Evolutionary conservation across 1,139 yeast genomes (phyloP), one percentile per base, ranked within the genome.

Genomic region (Candida frijolesensis): DNA sequence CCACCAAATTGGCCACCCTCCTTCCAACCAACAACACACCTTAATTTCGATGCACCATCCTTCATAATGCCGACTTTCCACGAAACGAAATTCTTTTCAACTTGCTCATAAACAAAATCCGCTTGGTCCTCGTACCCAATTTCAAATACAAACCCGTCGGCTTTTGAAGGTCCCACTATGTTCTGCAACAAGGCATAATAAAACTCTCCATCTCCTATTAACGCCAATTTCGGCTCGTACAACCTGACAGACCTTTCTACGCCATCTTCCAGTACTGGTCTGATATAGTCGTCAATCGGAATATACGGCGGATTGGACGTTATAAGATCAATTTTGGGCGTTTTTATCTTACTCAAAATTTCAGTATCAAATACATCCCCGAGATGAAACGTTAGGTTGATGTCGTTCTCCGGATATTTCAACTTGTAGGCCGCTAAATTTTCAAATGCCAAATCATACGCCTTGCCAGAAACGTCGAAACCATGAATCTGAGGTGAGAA

Each of bases 221-320:
- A 70, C 0, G 99, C 99, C 35, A 82, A 62, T 27, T 65, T 60
- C 0, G 99, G 98, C 67, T 94, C 99, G 63, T 79, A 86, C 22
- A 66, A 49, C 33, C 80, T 70, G 0, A 92, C 98, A 0, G 96
- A 86, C 44, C 65, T 66, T 49, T 83, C 86, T 0, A 72, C 67
- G 1, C 77, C 78, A 50, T 64, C 57, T 30, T 54, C 78, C 54
- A 43, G 65, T 60, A 49, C 55, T 37, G 61, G 66, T 44, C 48
- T 56, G 2, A 60, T 58, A 59, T 79, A 82, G 34, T 82, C 83
- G 0, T 59, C 47, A 2, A 47, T 15, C 0, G 92, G 84, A 9
- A 94, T 85, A 61, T 94, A 94, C 0, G 99, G 99, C 0, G 99
- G 99, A 60, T 94, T 94, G 19, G 96, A 82, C 0, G 87, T 79